Evolutionary conservation across 768 basidiomycete species (phyloP), one percentile per base, ranked within the genome.

Genomic region (Coprinopsis sp.): DNA sequence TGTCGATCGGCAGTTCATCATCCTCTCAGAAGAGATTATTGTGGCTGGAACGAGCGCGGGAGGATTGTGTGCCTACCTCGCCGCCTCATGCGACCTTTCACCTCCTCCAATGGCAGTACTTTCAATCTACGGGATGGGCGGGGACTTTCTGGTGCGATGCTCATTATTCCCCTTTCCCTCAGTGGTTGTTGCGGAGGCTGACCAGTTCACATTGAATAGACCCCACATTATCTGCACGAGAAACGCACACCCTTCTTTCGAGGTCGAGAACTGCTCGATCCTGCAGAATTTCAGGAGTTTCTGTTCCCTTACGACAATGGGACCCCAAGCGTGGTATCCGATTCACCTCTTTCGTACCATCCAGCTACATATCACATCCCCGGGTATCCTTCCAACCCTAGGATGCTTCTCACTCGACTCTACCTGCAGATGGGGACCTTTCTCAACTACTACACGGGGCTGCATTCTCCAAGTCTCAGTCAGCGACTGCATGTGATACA

Each of bases 121-220:
- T 0, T 78, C 76, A 1, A 51, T 85, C 53, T 85, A 84, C 59
- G 81, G 76, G 0, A 73, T 79, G 70, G 81, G 81, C n/a, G 83
- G 82, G 0, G 61, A 83, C 46, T 70, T 79, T 47, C 56, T 84
- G 28, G 74, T 74, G 37, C 37, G 69, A 16, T 37, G 6, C 23
- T 16, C 39, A 18, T 21, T 33, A 16, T 37, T 16, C 34, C 8
- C 22, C 13, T 30, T 16, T 10, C 13, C 37, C 13, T 19, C 23
- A n/a, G n/a, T n/a, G n/a, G 27, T 22, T 19, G 10, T 25, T 51
- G 16, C 41, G 22, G 34, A 28, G 33, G 19, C 21, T 19, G 22
- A 29, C 55, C n/a, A n/a, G n/a, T n/a, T n/a, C n/a, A n/a, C n/a
- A n/a, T n/a, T n/a, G n/a, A n/a, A n/a, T n/a, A 83, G 82, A 74